A percentile compares a stretch with the other conserved stretches of the same genome.
Evolutionary conservation across 345 rosid genomes (phyloP).

Genomic region (Geranium rotundifolium): DNA sequence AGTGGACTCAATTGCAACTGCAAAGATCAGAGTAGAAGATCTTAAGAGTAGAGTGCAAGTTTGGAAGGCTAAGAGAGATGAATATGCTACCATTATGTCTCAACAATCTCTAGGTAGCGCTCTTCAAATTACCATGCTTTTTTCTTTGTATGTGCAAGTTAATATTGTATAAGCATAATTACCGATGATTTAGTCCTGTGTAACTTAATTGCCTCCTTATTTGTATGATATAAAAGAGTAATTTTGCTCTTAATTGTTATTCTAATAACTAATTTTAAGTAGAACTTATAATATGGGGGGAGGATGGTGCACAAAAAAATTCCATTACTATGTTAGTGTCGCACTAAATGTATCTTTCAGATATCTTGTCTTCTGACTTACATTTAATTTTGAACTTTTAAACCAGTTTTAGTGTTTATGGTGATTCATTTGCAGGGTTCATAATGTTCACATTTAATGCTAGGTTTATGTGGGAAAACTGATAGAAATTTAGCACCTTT

Average conservation of each 20-base stretch:
- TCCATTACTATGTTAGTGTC: neutral
- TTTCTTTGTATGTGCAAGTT: neutral
- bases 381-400: no score
- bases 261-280: neutral
- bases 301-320: neutral
- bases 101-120: constrained; percentile 44
- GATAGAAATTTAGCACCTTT: no score
- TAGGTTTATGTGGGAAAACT: no score
- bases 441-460: no score
- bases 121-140: constrained; percentile 1
- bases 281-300: no score
- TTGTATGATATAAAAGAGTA: neutral
- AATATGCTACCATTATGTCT: constrained; percentile 38
- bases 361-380: no score
- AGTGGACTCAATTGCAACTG: constrained; percentile 51
- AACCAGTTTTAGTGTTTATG: no score
- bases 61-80: constrained; percentile 62
- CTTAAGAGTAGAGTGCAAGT: constrained; percentile 43
- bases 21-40: constrained; percentile 42
- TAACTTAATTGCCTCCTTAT: neutral
- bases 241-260: neutral
- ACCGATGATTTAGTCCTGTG: no score
- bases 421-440: no score
- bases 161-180: neutral
- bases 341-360: neutral